phyloP scores from a whole-genome alignment of 352 stramenopile species.

The Thalassiosira oceanica region DNA sequence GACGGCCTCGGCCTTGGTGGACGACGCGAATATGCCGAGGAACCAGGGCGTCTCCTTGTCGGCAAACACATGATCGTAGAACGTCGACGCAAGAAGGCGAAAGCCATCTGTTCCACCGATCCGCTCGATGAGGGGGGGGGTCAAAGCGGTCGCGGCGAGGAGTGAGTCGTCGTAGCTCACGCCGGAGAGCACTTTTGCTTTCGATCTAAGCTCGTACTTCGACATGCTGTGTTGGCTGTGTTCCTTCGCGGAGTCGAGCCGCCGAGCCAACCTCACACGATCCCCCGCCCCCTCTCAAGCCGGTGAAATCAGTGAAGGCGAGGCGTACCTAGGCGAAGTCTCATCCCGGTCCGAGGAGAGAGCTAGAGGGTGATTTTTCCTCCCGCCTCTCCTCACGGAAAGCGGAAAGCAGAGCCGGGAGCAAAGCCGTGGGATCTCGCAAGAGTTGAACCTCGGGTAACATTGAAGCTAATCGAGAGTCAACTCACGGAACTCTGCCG shows the following conservation, averaged over 20 bases:
- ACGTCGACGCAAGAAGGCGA: conserved; percentile 44
- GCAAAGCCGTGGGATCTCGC: no score
- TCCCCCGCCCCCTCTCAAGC: no score
- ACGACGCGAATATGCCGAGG: conserved; percentile 72
- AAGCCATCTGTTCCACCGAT: conserved; percentile 53
- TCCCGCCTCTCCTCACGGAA: no score
- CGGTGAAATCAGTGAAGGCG: no score
- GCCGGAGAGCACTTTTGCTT: conserved; percentile 32
- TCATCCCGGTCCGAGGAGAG: no score
- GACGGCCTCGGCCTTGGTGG: conserved; percentile 66
- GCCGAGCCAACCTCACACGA: no score
- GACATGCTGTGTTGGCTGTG: conserved; percentile 23
- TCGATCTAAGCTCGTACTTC: conserved; percentile 32
- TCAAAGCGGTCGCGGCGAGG: conserved; percentile 34
- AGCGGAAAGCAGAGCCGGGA: no score
- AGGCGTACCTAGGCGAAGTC: no score
- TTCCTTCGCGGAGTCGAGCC: background rate
- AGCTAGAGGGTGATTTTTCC: no score
- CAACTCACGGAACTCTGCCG: no score
- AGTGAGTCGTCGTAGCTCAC: conserved; percentile 59
- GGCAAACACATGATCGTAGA: conserved; percentile 71
- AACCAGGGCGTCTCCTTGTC: conserved; percentile 63
- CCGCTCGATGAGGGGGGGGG: conserved; percentile 48
- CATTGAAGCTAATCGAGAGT: no score
- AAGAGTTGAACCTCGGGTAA: no score